Evolutionary conservation across 352 stramenopile species (phyloP).

Genomic region (Pythium chondricola): DNA sequence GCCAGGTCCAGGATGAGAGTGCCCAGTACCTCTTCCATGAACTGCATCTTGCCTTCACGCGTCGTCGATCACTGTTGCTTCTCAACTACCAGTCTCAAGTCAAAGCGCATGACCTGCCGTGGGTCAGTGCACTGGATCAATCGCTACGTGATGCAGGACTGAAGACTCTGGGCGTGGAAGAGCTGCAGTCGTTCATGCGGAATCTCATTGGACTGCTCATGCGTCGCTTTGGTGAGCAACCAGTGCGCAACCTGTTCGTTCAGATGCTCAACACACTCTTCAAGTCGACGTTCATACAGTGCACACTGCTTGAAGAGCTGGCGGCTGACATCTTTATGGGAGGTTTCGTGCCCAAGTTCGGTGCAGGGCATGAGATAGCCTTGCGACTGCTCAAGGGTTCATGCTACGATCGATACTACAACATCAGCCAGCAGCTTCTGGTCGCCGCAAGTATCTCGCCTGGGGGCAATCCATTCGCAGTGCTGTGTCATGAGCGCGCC

Average conservation of each 20-base stretch:
- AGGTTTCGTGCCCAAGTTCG: constrained; percentile 12
- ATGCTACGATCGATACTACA: constrained; percentile 18
- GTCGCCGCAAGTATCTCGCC: background rate
- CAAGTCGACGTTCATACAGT: background rate
- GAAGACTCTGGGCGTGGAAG: no score
- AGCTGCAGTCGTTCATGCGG: constrained; percentile 11
- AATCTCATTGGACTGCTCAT: background rate
- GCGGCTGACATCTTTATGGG: constrained; percentile 22
- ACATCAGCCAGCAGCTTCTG: background rate
- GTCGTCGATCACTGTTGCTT: constrained; percentile 13
- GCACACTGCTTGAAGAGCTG: constrained; percentile 14
- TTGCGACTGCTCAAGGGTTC: constrained; percentile 5
- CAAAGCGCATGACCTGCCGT: constrained; percentile 8
- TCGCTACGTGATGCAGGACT: constrained; percentile 1
- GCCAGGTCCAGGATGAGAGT: background rate
- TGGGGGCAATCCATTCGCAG: background rate
- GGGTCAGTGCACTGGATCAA: constrained; percentile 5
- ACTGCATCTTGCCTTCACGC: constrained; percentile 14
- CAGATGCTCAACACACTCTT: constrained; percentile 4
- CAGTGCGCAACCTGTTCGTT: constrained; percentile 6
- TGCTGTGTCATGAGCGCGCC: background rate
- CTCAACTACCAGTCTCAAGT: constrained; percentile 16
- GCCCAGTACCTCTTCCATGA: constrained; percentile 16
- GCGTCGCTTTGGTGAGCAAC: constrained; percentile 3
- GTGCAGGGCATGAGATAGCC: background rate